Percentiles rank a stretch among this genome's conserved stretches.
phyloP scores from a whole-genome alignment of 1,139 yeast genomes.

The Debaryomyces nepalensis region DNA sequence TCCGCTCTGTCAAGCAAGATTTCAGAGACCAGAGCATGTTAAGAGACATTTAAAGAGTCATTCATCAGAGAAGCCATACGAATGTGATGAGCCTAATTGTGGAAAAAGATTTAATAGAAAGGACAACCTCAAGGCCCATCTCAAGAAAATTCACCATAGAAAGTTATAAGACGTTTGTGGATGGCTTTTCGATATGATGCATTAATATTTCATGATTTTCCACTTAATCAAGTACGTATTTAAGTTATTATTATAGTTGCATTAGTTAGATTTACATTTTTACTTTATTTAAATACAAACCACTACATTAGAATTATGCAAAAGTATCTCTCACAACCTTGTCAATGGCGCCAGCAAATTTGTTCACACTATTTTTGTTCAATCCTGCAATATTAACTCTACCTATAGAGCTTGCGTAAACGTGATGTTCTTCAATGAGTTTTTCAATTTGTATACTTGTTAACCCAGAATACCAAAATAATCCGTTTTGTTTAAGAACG shows the following conservation, averaged over 20 bases:
- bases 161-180: conserved; percentile 13
- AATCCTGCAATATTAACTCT: conserved; percentile 52
- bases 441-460: conserved; percentile 34
- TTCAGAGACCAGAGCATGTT: conserved; percentile 91
- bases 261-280: conserved; percentile 11
- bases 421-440: conserved; percentile 39
- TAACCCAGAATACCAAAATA: conserved; percentile 52
- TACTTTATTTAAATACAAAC: conserved; percentile 4
- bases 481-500: conserved; percentile 42
- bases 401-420: conserved; percentile 43
- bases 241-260: conserved; percentile 4
- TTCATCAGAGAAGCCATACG: conserved; percentile 83
- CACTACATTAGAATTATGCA: not conserved
- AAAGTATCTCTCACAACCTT: conserved; percentile 36
- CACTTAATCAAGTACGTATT: not conserved
- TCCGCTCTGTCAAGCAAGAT: conserved; percentile 73
- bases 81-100: conserved; percentile 74
- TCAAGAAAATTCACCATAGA: conserved; percentile 61
- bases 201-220: not conserved
- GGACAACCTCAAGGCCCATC: conserved; percentile 70
- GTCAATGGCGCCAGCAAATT: conserved; percentile 42
- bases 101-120: conserved; percentile 76
- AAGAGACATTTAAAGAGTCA: conserved; percentile 89
- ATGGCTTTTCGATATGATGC: no score
- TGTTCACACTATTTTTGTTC: conserved; percentile 39